Base-by-base conservation (phyloP, 768 basidiomycete species). In the Suillus americanus region DNA sequence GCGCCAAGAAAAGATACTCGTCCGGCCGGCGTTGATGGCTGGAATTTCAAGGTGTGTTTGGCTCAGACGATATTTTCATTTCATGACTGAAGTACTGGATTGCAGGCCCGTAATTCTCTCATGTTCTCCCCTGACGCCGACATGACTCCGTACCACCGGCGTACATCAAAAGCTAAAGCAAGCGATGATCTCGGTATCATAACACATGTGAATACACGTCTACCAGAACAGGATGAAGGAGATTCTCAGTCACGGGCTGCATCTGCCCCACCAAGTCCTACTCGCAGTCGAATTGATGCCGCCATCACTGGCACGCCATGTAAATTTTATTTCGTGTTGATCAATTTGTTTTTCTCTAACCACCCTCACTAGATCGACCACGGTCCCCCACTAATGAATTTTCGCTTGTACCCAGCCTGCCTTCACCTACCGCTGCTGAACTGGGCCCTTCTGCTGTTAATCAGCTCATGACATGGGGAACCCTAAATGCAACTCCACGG, bases 381-480 rank as follows among this genome's bases (percentile, higher is more conserved):
- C 82, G 77, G 67, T 86, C 87, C 12, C 84, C 89, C 5, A 80
- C 79, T 59, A 79, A 79, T 65, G 82, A 81, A 14, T 94, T 93
- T 74, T 82, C 89, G 3, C 87, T 97, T 23, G 89, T 99, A 25
- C 89, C 94, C 16, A 86, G 87, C 62, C 77, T 97, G 12, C 97
- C 97, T 3, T 94, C 95, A 0, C 95, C 95, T 2, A 92, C 91
- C 8, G 89, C 95, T 0, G 84, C 88, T 6, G 82, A 92, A 70
- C 84, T 98, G 54, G 93, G 92, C 0, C 86, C 95, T 2, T 79
- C 82, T 5, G 91, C 93, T 1, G 83, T 99, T 60, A 94, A 95
- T 71, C 90, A 98, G 69, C 85, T 99, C 18, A 95, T 99, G 91
- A 99, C 97, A 14, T 96, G 94, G 95, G 97, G 97, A 2, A 95